A percentile compares a stretch with the other conserved stretches of the same genome.
Conservation (phyloP, 352 stramenopile genomes). For the Globisporangium nodosum region DNA sequence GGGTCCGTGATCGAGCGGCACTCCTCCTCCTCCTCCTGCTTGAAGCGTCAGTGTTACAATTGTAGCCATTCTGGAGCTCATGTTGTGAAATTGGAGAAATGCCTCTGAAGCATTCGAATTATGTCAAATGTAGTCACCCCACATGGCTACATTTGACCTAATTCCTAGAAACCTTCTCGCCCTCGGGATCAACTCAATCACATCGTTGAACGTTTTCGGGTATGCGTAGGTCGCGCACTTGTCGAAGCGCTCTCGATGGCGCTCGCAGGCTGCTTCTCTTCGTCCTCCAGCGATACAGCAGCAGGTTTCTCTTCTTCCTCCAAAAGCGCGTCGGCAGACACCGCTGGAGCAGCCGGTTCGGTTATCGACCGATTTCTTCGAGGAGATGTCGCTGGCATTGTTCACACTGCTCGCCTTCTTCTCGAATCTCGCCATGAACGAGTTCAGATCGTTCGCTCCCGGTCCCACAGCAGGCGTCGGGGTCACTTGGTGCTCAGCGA, state of each 20-base stretch:
- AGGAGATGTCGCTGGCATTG: constrained; percentile 10
- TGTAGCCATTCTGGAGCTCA: too few relatives aligned
- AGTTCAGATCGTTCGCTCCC: constrained; percentile 25
- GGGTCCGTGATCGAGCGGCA: not conserved
- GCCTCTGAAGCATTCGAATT: too few relatives aligned
- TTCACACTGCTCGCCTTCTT: constrained; percentile 33
- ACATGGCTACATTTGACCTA: too few relatives aligned
- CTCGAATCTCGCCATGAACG: constrained; percentile 51
- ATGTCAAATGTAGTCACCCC: too few relatives aligned
- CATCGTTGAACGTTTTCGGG: constrained; percentile 64
- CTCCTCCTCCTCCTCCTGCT: too few relatives aligned
- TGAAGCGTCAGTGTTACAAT: too few relatives aligned
- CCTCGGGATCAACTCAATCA: constrained; percentile 72
- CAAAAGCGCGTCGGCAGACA: constrained; percentile 1
- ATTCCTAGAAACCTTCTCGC: constrained; percentile 39
- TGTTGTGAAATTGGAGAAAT: too few relatives aligned
- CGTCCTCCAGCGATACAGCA: constrained; percentile 7
- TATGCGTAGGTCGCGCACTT: constrained; percentile 35
- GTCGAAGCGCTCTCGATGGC: not conserved
- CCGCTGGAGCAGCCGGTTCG: not conserved
- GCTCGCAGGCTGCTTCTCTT: constrained; percentile 23
- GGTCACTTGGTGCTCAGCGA: constrained; percentile 5
- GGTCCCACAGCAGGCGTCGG: constrained; percentile 1
- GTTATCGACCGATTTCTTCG: constrained; percentile 16
- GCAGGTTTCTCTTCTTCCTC: not conserved